Base-by-base conservation (phyloP, 495 filamentous ascomycete species). In the Talaromyces trachyspermus region DNA sequence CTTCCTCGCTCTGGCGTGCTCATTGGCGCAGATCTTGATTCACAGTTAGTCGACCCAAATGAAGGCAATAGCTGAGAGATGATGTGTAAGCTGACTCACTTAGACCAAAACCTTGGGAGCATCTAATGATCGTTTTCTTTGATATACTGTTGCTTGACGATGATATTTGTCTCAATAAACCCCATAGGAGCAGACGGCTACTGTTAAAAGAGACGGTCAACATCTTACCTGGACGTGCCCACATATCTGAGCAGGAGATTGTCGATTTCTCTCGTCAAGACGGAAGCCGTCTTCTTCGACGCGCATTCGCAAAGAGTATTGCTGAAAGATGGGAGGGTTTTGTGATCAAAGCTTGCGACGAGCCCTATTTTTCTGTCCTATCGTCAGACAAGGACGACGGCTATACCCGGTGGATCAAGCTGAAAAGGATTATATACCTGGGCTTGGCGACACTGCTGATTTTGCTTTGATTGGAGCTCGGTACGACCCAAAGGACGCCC, bases 351-450 rank as follows among this genome's bases (percentile, higher is more conserved):
- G 81, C 81, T 24, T 72, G 67, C n/a, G 82, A 89, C 45, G 79
- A 84, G 18, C 79, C 88, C 0, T 95, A 94, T 54, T 84, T 95
- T 43, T 62, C 77, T 36, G 76, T 84, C 4, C 53, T 60, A 43
- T 51, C 62, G 10, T 49, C 14, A 46, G 53, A 49, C 53, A 57
- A 32, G 39, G 35, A 59, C 15, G 47, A 41, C 24, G 72, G 62
- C 26, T 66, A 52, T 26, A 72, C 70, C 42, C 72, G 74, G 20
- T 84, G 80, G 63, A 85, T 95, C 55, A 95, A 95, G 63, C 58
- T 95, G 22, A 95, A 95, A 94, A 90, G 52, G 88, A 94, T 53
- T 95, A 94, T 49, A 84, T 95, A n/a, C 70, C 69, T 15, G 78
- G 80, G 5, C 73, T 89, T 53, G 89, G 88, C 1, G 88, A 94